These are phyloP conservation scores for Gautieria morchelliformis DNA, from an alignment of 768 basidiomycete genomes.

Conservation along the genomic window DNA sequence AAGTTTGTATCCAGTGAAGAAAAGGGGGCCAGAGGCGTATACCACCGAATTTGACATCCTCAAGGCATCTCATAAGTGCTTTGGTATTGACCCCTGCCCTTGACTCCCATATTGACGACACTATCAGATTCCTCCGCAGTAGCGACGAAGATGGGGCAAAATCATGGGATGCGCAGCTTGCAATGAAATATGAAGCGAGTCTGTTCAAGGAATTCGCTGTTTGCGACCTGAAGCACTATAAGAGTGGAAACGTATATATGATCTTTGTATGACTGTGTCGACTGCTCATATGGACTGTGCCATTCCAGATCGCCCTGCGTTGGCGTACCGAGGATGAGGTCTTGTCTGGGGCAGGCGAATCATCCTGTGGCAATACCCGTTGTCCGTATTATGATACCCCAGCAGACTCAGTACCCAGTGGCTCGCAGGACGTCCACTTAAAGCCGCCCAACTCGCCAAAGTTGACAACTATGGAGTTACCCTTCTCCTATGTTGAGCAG, in stretches of 20 bases:
- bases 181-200: slow-evolving; percentile 77
- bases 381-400: slow-evolving; percentile 53
- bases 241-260: slow-evolving; percentile 63
- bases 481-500: slow-evolving; percentile 80
- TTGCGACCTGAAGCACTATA: slow-evolving; percentile 94
- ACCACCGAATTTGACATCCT: slow-evolving; percentile 66
- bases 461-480: slow-evolving; percentile 76
- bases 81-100: neutral
- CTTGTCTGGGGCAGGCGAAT: slow-evolving; percentile 73
- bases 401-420: neutral
- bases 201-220: slow-evolving; percentile 89
- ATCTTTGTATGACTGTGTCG: neutral
- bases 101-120: neutral
- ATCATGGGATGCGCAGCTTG: slow-evolving; percentile 80
- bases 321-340: slow-evolving; percentile 95
- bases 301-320: slow-evolving; percentile 67
- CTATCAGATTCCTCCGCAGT: slow-evolving; percentile 65
- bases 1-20: slow-evolving; percentile 8
- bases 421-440: slow-evolving; percentile 11
- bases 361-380: slow-evolving; percentile 82
- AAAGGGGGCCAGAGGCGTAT: neutral
- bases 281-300: neutral
- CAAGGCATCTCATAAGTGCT: slow-evolving; percentile 60
- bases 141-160: slow-evolving; percentile 28
- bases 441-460: slow-evolving; percentile 18